phyloP scores from a whole-genome alignment of 371 early-diverging fungal species.

The Rhizopus microsporus region DNA sequence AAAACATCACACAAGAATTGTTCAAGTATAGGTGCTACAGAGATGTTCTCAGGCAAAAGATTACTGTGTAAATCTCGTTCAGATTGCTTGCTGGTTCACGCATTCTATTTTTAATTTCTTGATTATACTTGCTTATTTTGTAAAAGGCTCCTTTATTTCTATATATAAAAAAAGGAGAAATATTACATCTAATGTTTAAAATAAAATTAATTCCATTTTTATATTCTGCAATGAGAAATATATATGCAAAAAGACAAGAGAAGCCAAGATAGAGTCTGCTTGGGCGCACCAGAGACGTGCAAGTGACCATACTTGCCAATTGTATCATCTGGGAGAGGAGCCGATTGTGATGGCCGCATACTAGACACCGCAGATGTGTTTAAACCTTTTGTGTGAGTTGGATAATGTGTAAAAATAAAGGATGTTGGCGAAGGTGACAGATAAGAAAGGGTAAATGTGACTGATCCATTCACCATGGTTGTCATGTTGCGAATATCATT shows the following conservation, averaged over 20 bases:
- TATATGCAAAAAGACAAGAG: background rate
- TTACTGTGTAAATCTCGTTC: background rate
- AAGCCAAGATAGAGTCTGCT: background rate
- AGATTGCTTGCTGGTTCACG: no score
- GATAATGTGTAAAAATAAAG: conserved; percentile 36
- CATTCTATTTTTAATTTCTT: no score
- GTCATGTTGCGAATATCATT: background rate
- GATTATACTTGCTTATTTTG: no score
- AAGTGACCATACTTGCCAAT: conserved; percentile 45
- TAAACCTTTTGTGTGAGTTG: conserved; percentile 21
- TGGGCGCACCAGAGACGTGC: conserved; percentile 32
- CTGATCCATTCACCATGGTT: background rate
- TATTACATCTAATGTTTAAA: no score
- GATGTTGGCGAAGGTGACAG: conserved; percentile 33
- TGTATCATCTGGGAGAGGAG: conserved; percentile 48
- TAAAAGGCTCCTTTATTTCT: no score
- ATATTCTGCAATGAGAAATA: background rate
- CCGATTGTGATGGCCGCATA: conserved; percentile 37
- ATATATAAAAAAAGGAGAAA: no score
- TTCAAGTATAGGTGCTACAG: conserved; percentile 13
- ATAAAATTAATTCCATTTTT: no score
- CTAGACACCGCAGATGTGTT: conserved; percentile 31
- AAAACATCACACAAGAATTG: conserved; percentile 18
- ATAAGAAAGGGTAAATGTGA: conserved; percentile 2
- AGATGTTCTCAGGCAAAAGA: conserved; percentile 5